Base-by-base conservation (phyloP, 2,329 filamentous ascomycete genomes). In the Diplodia intermedia region DNA sequence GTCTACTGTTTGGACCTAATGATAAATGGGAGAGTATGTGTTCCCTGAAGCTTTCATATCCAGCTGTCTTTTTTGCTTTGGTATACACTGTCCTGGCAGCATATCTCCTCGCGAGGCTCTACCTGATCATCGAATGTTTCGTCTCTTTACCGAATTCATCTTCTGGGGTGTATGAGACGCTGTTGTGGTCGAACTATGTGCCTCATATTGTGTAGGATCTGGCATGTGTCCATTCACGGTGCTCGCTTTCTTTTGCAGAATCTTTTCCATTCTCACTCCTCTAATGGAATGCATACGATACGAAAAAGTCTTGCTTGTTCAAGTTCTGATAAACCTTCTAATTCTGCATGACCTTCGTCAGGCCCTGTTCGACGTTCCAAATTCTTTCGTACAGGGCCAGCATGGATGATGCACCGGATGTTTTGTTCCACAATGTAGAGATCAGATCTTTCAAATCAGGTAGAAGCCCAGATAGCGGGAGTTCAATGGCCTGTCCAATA, bases 81-180 rank as follows among this genome's bases (percentile, higher is more conserved):
- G 31, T 57, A 40, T 38, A 26, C 11, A 36, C 1, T 49, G 56
- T 47, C 23, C 11, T 55, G 18, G 20, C 63, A 8, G 38, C 66
- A 4, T 69, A 71, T 43, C 11, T 68, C 14, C 38, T 66, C 15
- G 67, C 68, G 18, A 62, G 71, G n/a, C 50, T 50, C 15, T 72
- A 69, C 26, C 47, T 72, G 0, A 69, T 71, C 31, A 43, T 71
- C 4, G 70, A 72, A 33, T 68, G 69, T 53, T 71, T 71, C 29
- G 49, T 69, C 5, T 65, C 55, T n/a, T 38, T 71, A 3, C 56
- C 68, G 8, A 57, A 72, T 63, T 67, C 68, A 8, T 69, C 71
- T 4, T n/a, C 56, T 7, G 69, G 66, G 4, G 57, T 63, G 12
- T 70, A 68, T 6, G 38, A 53, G 2, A 49, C 68, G 8, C 70